Evolutionary conservation across 2,329 filamentous ascomycete genomes (phyloP).

Genomic region (Alternaria sp.): DNA sequence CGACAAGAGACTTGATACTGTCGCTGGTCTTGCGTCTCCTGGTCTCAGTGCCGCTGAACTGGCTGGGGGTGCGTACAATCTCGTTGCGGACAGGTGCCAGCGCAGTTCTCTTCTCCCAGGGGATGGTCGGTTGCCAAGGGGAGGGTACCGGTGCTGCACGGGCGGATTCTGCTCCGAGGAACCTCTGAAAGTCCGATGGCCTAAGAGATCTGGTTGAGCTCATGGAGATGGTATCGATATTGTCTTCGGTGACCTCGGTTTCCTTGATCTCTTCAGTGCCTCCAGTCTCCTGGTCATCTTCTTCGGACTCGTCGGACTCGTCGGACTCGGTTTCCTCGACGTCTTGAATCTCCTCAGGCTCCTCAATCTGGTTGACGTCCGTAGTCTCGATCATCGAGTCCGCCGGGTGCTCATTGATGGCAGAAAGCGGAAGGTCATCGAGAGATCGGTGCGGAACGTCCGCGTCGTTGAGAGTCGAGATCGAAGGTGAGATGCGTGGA

Average conservation of each 20-base stretch:
- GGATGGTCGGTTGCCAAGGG: not conserved
- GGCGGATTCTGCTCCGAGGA: not conserved
- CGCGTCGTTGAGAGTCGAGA: not conserved
- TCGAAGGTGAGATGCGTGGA: not conserved
- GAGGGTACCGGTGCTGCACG: not conserved
- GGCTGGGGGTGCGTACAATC: not conserved
- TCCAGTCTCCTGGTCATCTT: not conserved
- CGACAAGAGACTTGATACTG: conserved; percentile 1
- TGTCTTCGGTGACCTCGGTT: not conserved
- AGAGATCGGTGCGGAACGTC: not conserved
- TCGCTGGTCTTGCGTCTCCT: not conserved
- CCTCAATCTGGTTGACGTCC: not conserved
- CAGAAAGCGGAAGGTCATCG: not conserved
- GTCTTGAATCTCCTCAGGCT: not conserved
- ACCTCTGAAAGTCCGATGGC: not conserved
- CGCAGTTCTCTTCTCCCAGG: not conserved
- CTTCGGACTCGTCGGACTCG: not conserved
- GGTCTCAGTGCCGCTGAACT: not conserved
- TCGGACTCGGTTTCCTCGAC: not conserved
- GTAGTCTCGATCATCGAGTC: not conserved
- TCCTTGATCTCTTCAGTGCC: not conserved
- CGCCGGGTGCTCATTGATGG: not conserved
- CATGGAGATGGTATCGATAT: not conserved
- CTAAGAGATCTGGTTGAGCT: rapidly evolving
- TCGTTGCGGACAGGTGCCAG: not conserved